Conservation (phyloP, 1,139 yeast genomes). For the Geotrichum siamense region DNA sequence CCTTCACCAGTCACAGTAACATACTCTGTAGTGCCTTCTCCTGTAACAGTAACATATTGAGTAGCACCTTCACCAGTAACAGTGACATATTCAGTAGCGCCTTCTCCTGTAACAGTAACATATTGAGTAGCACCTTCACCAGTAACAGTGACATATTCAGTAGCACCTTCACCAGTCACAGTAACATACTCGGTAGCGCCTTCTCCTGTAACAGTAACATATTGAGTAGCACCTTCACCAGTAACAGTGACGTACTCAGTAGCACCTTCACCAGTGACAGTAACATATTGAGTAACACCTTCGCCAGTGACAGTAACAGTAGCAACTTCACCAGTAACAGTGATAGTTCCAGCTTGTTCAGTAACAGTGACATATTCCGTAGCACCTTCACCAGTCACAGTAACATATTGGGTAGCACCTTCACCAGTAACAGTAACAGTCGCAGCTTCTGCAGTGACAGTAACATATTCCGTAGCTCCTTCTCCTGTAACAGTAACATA, state of each 20-base stretch:
- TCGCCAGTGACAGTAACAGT: slow-evolving; percentile 10
- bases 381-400: slow-evolving; percentile 1
- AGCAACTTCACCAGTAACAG: slow-evolving; percentile 11
- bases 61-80: too few relatives aligned
- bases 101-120: slow-evolving; percentile 6
- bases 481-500: slow-evolving; percentile 9
- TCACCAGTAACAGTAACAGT: slow-evolving; percentile 15
- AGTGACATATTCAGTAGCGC: slow-evolving; percentile 7
- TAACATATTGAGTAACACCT: slow-evolving; percentile 8
- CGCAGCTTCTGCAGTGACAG: slow-evolving; percentile 18
- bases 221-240: not conserved
- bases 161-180: slow-evolving; percentile 9
- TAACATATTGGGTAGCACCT: not conserved
- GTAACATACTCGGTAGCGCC: slow-evolving; percentile 11
- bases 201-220: slow-evolving; percentile 10
- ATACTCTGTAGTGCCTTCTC: slow-evolving; percentile 7
- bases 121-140: slow-evolving; percentile 9
- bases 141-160: slow-evolving; percentile 16
- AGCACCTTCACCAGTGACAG: slow-evolving; percentile 14
- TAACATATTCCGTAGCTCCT: slow-evolving; percentile 11
- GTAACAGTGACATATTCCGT: not conserved
- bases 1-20: slow-evolving; percentile 15
- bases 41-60: slow-evolving; percentile 9
- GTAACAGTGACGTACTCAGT: slow-evolving; percentile 12
- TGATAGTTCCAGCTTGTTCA: slow-evolving; percentile 8